A percentile compares a stretch with the other conserved stretches of the same genome.
These are phyloP conservation scores for Thecaphora thlaspeos DNA, from an alignment of 1,284 basidiomycete genomes.

Conservation along the genomic window DNA sequence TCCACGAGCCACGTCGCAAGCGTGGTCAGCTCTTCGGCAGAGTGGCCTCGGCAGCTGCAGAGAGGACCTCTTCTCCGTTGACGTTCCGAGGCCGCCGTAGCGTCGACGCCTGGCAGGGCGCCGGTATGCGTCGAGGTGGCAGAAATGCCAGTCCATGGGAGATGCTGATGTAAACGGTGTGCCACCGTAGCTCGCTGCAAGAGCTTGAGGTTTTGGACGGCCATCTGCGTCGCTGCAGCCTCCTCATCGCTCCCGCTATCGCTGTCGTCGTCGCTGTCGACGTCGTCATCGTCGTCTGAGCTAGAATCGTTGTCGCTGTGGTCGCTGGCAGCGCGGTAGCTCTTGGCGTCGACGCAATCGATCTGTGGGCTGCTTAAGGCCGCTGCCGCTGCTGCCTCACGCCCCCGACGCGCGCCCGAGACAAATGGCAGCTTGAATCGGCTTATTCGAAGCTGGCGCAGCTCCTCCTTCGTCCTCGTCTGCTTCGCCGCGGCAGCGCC, in stretches of 20 bases:
- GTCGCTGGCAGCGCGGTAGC: background rate
- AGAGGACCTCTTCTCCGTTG: too few species aligned
- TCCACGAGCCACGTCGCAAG: conserved; percentile 20
- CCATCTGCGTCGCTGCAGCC: background rate
- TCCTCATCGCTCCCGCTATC: background rate
- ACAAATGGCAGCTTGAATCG: background rate
- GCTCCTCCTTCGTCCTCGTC: background rate
- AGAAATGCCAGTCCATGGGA: too few species aligned
- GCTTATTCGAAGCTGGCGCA: conserved; percentile 2
- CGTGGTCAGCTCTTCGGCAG: conserved; percentile 3
- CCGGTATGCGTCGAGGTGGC: too few species aligned
- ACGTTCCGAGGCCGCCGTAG: too few species aligned
- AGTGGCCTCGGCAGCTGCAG: background rate
- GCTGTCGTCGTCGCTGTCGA: background rate
- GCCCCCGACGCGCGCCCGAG: background rate
- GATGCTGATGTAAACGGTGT: too few species aligned
- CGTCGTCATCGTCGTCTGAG: background rate
- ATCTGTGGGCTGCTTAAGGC: too few species aligned
- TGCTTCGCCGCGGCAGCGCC: background rate
- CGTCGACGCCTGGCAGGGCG: too few species aligned
- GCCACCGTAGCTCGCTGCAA: too few species aligned
- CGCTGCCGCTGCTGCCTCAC: too few species aligned
- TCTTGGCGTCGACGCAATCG: background rate
- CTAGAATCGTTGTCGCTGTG: background rate
- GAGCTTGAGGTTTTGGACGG: too few species aligned